Evolutionary conservation across 208 protist species (phyloP), one percentile per base, ranked within the genome.

Genomic region (Trypanosoma lewisi): DNA sequence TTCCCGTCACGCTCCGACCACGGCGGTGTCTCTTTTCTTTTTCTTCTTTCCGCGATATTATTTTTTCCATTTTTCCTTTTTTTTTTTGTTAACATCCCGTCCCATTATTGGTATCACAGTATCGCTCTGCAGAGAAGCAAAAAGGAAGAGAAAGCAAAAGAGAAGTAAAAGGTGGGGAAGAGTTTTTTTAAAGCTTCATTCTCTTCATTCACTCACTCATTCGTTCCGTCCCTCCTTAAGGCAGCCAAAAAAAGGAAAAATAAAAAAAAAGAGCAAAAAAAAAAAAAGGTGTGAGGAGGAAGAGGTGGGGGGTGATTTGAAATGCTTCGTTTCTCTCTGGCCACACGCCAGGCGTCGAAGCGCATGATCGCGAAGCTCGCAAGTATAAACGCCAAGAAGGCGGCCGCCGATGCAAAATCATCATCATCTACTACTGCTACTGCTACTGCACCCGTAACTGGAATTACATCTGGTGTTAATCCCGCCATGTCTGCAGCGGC

Each of bases 251-350:
- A n/a, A n/a, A n/a, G n/a, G n/a, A n/a, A n/a, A n/a, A n/a, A n/a
- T n/a, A n/a, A n/a, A 14, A 4, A 30, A n/a, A 11, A 37, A 51
- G 28, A 34, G 5, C 49, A 33, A 48, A 50, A 16, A 37, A 62
- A 51, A 50, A 25, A 36, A 27, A 6, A 58, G 47, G 25, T 16
- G 50, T 62, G 19, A 70, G 4, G 19, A 72, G 66, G 39, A 61
- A 66, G 31, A 30, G 41, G 6, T 0, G 42, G 16, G 42, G 9
- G 14, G n/a, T n/a, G n/a, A 67, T 52, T 17, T 61, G 39, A 9
- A 0, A 63, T 63, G 58, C 25, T 63, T 63, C 58, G 58, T 19
- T 28, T 63, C n/a, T 63, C 47, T 50, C 27, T 63, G 36, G 37
- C 44, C 28, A 2, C 14, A n/a, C 31, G 41, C 0, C 58, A 63